Evolutionary conservation across 768 basidiomycete species (phyloP), one percentile per base, ranked within the genome.

Genomic region (Harrya chromipes): DNA sequence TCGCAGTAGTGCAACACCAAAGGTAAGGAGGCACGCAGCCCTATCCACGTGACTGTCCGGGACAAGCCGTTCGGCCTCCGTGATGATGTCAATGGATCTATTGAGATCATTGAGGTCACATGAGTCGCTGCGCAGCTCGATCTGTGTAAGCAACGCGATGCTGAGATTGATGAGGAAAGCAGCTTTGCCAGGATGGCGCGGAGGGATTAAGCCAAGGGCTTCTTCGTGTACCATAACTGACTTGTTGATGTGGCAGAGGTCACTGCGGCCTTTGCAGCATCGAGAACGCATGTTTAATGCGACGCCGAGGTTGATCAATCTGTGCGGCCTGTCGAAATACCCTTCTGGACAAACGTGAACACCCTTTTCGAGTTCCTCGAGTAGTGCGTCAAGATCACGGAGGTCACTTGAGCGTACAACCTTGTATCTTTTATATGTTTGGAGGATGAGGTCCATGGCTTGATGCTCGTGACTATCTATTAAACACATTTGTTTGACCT

Each of bases 251-350:
- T 4, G 13, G 12, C 31, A 1, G 20, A 50, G 47, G 31, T 40
- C n/a, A n/a, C n/a, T n/a, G n/a, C n/a, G n/a, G n/a, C n/a, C n/a
- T n/a, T n/a, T n/a, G n/a, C n/a, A n/a, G n/a, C n/a, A n/a, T n/a
- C n/a, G n/a, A n/a, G n/a, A n/a, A n/a, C n/a, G n/a, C n/a, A n/a
- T n/a, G n/a, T n/a, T n/a, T n/a, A n/a, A n/a, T n/a, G n/a, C n/a
- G n/a, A n/a, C n/a, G n/a, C n/a, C n/a, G n/a, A n/a, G 43, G n/a
- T 5, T 53, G 14, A 29, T 24, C n/a, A 49, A 36, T 36, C 47
- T 34, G 16, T 26, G 27, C 4, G 52, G 38, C 10, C 27, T 35
- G 3, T 53, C 52, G 16, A 49, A 43, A 23, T 47, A 42, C 21
- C 7, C 9, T 3, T 40, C 52, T 11, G 45, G 43, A 36, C 39